phyloP scores from a whole-genome alignment of 2,329 filamentous ascomycete species.

The Exophiala bonariae region DNA sequence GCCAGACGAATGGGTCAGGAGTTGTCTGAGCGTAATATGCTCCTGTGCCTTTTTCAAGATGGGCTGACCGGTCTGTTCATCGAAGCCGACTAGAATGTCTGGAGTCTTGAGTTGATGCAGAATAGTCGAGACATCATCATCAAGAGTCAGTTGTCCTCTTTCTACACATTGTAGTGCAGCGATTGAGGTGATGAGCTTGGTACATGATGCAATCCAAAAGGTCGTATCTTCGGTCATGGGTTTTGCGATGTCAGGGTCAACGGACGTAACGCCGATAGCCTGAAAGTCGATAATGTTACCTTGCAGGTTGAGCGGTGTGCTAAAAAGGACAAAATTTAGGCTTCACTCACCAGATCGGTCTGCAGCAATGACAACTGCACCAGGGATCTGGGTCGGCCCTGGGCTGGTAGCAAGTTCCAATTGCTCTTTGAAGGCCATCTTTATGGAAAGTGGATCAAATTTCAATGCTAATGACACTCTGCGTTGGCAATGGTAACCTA shows the following conservation, averaged over 20 bases:
- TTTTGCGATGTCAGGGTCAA: constrained; percentile 10
- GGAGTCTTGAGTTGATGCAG: constrained; percentile 52
- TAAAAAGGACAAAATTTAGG: too few species aligned
- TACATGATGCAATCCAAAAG: constrained; percentile 31
- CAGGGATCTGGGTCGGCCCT: constrained; percentile 13
- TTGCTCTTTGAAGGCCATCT: constrained; percentile 71
- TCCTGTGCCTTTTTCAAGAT: constrained; percentile 28
- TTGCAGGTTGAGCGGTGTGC: neutral
- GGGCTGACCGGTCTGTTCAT: constrained; percentile 34
- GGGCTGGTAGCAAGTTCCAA: constrained; percentile 46
- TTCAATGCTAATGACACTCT: too few species aligned
- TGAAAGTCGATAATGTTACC: constrained; percentile 15
- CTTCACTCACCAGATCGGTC: constrained; percentile 12
- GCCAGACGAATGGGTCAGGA: constrained; percentile 24
- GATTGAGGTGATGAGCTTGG: constrained; percentile 53
- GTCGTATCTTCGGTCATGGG: constrained; percentile 22
- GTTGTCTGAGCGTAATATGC: constrained; percentile 23
- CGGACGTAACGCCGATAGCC: constrained; percentile 13
- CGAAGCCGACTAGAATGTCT: constrained; percentile 50
- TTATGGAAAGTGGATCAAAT: neutral
- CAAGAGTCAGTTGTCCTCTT: constrained; percentile 48
- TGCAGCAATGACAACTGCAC: constrained; percentile 19
- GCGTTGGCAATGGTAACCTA: too few species aligned
- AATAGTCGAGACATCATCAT: constrained; percentile 46
- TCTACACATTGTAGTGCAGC: constrained; percentile 58